These are phyloP conservation scores for Puccinellia tenuiflora DNA, from an alignment of 176 grass and related monocot species.

Conservation along the genomic window DNA sequence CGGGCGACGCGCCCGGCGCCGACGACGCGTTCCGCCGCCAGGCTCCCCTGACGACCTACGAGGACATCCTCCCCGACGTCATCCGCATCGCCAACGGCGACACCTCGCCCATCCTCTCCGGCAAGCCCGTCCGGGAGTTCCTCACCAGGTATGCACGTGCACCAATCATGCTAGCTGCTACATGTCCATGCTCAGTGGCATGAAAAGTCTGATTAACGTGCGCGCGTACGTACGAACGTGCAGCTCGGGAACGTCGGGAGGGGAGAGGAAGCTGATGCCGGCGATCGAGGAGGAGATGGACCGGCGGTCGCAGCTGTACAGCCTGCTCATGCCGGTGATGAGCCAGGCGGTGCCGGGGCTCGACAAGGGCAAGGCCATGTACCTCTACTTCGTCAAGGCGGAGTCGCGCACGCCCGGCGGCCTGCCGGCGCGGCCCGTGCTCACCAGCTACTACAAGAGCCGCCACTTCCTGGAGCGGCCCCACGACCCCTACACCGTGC, in stretches of 20 bases:
- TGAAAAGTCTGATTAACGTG: not conserved
- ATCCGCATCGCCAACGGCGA: constrained; percentile 61
- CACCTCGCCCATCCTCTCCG: constrained; percentile 50
- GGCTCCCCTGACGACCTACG: constrained; percentile 55
- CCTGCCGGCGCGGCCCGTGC: constrained; percentile 46
- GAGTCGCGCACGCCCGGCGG: constrained; percentile 52
- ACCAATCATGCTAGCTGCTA: not conserved
- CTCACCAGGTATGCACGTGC: constrained; percentile 39
- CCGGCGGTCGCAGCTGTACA: constrained; percentile 40
- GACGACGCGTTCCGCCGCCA: constrained; percentile 31
- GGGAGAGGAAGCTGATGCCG: constrained; percentile 70
- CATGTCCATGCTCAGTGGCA: not conserved
- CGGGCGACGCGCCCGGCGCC: constrained; percentile 23
- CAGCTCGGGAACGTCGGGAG: constrained; percentile 61
- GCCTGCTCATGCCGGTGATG: constrained; percentile 63
- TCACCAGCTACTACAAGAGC: constrained; percentile 68
- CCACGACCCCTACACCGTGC: constrained; percentile 50
- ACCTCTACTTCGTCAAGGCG: constrained; percentile 67
- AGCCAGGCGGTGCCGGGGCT: constrained; percentile 45
- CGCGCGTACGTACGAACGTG: not conserved
- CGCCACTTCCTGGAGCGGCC: constrained; percentile 51
- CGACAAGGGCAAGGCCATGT: constrained; percentile 61
- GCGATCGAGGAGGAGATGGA: constrained; percentile 61
- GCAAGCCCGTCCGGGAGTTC: constrained; percentile 56
- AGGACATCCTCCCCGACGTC: constrained; percentile 56